phyloP scores from a whole-genome alignment of 352 stramenopile species.

The Pilasporangium apinafurcum region DNA sequence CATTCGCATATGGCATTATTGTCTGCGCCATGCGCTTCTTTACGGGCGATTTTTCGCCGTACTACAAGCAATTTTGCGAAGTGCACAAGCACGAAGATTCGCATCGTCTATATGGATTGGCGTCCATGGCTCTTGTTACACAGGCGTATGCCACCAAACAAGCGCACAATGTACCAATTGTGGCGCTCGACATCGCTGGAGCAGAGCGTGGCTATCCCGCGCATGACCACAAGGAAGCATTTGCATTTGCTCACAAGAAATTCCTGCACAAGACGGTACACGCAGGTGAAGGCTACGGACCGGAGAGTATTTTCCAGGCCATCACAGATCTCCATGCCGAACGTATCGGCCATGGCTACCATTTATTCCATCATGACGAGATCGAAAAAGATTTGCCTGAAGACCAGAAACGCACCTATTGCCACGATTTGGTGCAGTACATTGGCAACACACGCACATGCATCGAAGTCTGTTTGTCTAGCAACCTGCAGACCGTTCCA shows the following conservation, averaged over 20 bases:
- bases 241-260: constrained; percentile 82
- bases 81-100: constrained; percentile 67
- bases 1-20: constrained; percentile 83
- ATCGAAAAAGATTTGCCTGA: constrained; percentile 52
- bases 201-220: constrained; percentile 76
- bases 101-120: constrained; percentile 72
- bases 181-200: constrained; percentile 85
- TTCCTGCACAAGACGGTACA: constrained; percentile 88
- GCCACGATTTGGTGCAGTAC: constrained; percentile 79
- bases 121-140: constrained; percentile 79
- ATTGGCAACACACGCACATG: constrained; percentile 76
- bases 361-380: constrained; percentile 77
- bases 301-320: constrained; percentile 83
- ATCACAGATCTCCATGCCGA: constrained; percentile 85
- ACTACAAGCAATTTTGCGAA: constrained; percentile 82
- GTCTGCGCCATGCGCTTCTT: constrained; percentile 89
- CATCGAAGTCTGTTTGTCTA: constrained; percentile 84
- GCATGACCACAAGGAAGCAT: constrained; percentile 75
- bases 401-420: constrained; percentile 49
- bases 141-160: constrained; percentile 72
- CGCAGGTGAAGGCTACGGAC: constrained; percentile 80
- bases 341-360: constrained; percentile 78
- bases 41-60: constrained; percentile 67
- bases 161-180: constrained; percentile 57
- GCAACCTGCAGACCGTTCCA: constrained; percentile 83